Evolutionary conservation across 192 early-diverging fungal genomes (phyloP), one percentile per base, ranked within the genome.

Genomic region (Mortierella hygrophila): DNA sequence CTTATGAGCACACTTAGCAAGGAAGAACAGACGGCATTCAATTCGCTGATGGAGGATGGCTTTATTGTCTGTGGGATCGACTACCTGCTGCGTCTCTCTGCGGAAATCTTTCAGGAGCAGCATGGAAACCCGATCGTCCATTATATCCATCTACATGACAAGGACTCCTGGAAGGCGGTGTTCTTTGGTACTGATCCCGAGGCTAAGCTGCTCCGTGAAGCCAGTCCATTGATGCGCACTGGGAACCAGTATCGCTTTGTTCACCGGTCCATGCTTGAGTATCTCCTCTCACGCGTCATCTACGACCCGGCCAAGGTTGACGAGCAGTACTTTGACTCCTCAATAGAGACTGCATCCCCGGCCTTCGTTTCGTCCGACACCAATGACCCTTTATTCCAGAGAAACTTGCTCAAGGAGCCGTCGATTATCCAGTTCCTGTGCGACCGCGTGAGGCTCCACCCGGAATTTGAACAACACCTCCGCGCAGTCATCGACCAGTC

Each of bases 381-480:
- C 8, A 9, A 32, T 13, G 26, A 29, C 2, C 60, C 76, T 38
- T 38, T 77, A 13, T 38, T 8, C 10, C n/a, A 6, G 5, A 37
- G 18, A 79, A 41, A 29, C 72, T 73, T 9, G 55, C 44, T 73
- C 0, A n/a, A 2, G 6, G 41, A 79, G 32, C 54, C 78, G 11
- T 72, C 78, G 1, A 32, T 79, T 37, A 70, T 79, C 5, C 40
- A 72, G 40, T 79, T 79, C n/a, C 40, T 79, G 18, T 47, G 18
- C 3, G 78, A 79, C 2, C 70, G 78, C 10, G 38, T 79, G n/a
- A 47, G 9, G 23, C 70, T 29, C 26, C 0, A 52, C 6, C 72
- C 26, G 1, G 23, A 46, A 3, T 73, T 73, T 41, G 44, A 52
- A 11, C 15, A 32, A 23, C n/a, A 52, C 4, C 72, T 73, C 5